Conservation (phyloP, 2,329 filamentous ascomycete genomes). For the Nothopassalora personata region DNA sequence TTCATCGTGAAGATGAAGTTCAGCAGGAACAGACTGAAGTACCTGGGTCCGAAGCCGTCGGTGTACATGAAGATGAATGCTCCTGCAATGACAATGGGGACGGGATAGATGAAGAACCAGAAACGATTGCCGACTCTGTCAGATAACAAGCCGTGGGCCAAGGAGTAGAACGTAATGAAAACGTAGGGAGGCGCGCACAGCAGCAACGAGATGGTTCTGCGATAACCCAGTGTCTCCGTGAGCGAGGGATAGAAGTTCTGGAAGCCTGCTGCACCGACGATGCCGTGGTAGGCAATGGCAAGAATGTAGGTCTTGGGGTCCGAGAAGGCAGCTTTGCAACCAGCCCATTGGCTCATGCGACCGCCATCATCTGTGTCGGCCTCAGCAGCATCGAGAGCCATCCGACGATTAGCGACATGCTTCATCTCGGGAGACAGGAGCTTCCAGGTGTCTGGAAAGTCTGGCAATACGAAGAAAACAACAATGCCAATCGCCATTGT, state of each 20-base stretch:
- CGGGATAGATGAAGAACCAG: constrained; percentile 51
- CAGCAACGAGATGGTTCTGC: constrained; percentile 44
- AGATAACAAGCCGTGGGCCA: constrained; percentile 42
- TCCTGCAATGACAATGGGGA: constrained; percentile 47
- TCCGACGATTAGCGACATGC: constrained; percentile 43
- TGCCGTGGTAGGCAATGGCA: constrained; percentile 45
- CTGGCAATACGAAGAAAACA: constrained; percentile 39
- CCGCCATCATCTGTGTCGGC: constrained; percentile 47
- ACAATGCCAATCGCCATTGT: constrained; percentile 24
- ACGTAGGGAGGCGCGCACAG: constrained; percentile 51
- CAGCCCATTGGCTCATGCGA: constrained; percentile 45
- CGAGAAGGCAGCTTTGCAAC: constrained; percentile 48
- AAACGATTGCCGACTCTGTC: constrained; percentile 45
- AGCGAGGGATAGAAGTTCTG: constrained; percentile 55
- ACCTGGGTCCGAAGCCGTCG: constrained; percentile 47
- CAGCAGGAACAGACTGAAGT: constrained; percentile 52
- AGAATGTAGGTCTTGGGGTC: constrained; percentile 49
- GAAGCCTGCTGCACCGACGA: constrained; percentile 48
- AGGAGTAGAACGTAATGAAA: constrained; percentile 48
- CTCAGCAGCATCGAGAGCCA: constrained; percentile 48
- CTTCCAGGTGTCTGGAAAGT: constrained; percentile 46
- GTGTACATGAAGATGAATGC: constrained; percentile 53
- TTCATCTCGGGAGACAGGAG: constrained; percentile 42
- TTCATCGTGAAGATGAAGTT: constrained; percentile 53
- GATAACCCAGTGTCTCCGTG: constrained; percentile 42